Conservation (phyloP, 257 asterid species). For the Oldenlandia corymbosa region DNA sequence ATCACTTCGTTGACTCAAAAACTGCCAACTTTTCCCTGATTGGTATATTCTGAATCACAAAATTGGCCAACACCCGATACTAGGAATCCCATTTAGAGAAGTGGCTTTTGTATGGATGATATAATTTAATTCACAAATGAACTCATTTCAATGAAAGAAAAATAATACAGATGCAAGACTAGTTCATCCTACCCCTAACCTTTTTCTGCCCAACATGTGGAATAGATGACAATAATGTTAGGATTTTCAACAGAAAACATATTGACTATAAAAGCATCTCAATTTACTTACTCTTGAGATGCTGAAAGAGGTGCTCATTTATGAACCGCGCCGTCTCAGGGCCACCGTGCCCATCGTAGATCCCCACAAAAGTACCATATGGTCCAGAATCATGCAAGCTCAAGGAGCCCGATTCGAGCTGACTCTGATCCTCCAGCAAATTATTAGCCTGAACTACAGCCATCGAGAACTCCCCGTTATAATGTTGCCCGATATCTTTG, state of each 20-base stretch:
- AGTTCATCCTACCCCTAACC: background rate
- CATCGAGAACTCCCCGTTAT: conserved; percentile 68
- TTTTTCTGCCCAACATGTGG: background rate
- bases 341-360: conserved; percentile 80
- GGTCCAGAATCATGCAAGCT: conserved; percentile 58
- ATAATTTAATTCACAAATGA: background rate
- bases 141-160: background rate
- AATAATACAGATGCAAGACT: background rate
- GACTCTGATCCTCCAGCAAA: conserved; percentile 71
- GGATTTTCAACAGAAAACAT: background rate
- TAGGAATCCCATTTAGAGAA: background rate
- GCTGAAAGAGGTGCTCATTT: conserved; percentile 53
- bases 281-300: conserved; percentile 56
- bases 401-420: conserved; percentile 58
- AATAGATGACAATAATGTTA: background rate
- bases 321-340: conserved; percentile 65
- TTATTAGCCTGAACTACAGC: conserved; percentile 80
- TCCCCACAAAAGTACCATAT: conserved; percentile 59
- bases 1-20: background rate
- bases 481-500: conserved; percentile 64
- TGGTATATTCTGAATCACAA: background rate
- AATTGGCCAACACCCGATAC: background rate
- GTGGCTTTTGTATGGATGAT: too few species aligned
- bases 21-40: background rate
- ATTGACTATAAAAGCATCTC: background rate